Evolutionary conservation across 2,329 filamentous ascomycete genomes (phyloP).

Genomic region (Exophiala alcalophila): DNA sequence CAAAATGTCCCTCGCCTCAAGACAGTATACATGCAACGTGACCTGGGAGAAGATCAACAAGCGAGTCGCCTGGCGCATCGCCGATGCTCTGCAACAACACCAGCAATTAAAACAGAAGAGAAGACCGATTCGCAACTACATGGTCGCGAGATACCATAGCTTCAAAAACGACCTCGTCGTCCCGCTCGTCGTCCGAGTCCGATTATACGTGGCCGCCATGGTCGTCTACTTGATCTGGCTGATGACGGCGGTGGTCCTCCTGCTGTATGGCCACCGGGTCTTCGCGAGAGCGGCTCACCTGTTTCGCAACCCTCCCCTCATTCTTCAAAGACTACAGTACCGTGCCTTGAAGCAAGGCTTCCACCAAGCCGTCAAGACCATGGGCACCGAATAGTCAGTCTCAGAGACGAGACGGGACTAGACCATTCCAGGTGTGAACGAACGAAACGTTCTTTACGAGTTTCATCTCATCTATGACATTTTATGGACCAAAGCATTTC

Average conservation of each 20-base stretch:
- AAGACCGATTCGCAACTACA: constrained; percentile 28
- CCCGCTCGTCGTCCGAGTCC: constrained; percentile 32
- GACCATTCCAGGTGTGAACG: no score
- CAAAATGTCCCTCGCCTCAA: constrained; percentile 49
- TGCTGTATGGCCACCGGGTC: constrained; percentile 35
- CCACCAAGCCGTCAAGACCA: constrained; percentile 7
- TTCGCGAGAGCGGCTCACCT: constrained; percentile 12
- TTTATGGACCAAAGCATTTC: no score
- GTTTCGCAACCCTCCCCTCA: constrained; percentile 7
- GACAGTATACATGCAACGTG: constrained; percentile 58
- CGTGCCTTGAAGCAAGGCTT: constrained; percentile 13
- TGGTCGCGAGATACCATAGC: constrained; percentile 25
- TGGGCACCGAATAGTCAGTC: constrained; percentile 9
- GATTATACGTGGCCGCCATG: constrained; percentile 34
- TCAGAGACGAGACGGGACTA: no score
- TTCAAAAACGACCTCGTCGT: constrained; percentile 21
- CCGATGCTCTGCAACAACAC: constrained; percentile 44
- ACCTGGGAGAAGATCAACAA: constrained; percentile 73
- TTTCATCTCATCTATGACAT: no score
- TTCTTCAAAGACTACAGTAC: constrained; percentile 9
- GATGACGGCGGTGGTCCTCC: constrained; percentile 38
- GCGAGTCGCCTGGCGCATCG: constrained; percentile 63
- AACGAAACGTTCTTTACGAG: no score
- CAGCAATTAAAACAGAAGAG: constrained; percentile 18
- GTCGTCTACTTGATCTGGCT: constrained; percentile 39